Base-by-base conservation (phyloP, 1,284 basidiomycete species). In the Tilletia horrida region DNA sequence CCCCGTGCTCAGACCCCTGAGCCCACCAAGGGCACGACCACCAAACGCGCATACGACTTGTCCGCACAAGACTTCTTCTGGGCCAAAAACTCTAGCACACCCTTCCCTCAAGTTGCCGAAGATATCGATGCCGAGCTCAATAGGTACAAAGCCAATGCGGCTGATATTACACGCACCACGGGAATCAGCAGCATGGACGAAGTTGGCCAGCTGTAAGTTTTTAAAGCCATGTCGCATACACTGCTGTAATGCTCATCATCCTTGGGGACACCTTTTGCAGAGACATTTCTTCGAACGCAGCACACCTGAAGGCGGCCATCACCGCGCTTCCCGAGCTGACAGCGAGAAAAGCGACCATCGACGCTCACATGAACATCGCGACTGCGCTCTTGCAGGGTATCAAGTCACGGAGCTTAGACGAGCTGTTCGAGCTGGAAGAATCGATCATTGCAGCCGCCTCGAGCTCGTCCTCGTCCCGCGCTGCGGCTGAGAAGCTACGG, bases 21-120 rank as follows among this genome's bases (percentile, higher is more conserved):
- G 2, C 66, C 72, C 3, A 66, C 68, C 1, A 75, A 73, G 64
- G 66, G 62, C 8, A 63, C 29, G 16, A 62, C 31, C 23, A 40
- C 42, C 21, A 75, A 76, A 57, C 73, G 77, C 31, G 69, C 71
- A 6, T 97, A 97, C 79, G 96, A 99, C 82, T 88, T 99, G 47
- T 95, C 98, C 83, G 89, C 91, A 14, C 97, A 97, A 78, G 96
- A 99, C 83, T 99, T 96, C 83, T 99, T 99, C 85, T 99, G 96
- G 96, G 90, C 89, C 9, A 93, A 92, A 83, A 97, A 98, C 79
- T 92, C 93, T 0, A 89, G 91, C 6, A 92, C 91, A 73, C 96
- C 96, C 0, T 98, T 99, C 86, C 96, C 96, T 40, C 92, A 97
- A 77, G 96, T 99, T 1, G 95, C 96, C 0, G 96, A 97, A 81